Conservation (phyloP, 1,139 yeast species). For the Magnusiomyces tetraspermus region DNA sequence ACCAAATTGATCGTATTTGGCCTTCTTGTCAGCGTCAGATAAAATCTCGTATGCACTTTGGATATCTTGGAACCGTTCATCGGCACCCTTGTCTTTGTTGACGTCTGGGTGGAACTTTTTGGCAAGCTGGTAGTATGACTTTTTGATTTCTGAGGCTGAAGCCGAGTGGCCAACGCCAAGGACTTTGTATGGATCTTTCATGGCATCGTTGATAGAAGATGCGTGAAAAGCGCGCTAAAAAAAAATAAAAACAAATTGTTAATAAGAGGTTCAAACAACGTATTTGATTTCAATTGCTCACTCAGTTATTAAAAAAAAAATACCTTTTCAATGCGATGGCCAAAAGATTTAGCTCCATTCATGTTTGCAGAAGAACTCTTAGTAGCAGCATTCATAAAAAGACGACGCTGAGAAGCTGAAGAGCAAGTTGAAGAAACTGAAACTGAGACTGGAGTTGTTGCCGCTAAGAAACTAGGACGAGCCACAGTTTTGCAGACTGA, state of each 20-base stretch:
- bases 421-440: neutral
- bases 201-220: neutral
- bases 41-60: constrained; percentile 92
- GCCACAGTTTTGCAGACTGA: neutral
- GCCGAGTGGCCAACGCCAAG: constrained; percentile 72
- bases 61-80: constrained; percentile 78
- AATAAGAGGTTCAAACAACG: neutral
- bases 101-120: constrained; percentile 95
- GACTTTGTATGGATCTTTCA: constrained; percentile 69
- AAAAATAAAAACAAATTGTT: neutral
- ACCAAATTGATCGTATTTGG: constrained; percentile 89
- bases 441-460: too few relatives aligned
- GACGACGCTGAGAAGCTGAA: neutral
- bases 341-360: neutral
- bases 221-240: neutral
- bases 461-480: too few relatives aligned
- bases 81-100: constrained; percentile 83
- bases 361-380: neutral
- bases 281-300: neutral
- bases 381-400: neutral
- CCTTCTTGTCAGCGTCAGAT: constrained; percentile 76
- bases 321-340: neutral
- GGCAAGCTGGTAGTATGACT: constrained; percentile 87
- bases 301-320: neutral
- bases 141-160: constrained; percentile 75